These are phyloP conservation scores for Cryptococcus neoformans DNA, from an alignment of 1,284 basidiomycete species.

Conservation along the genomic window DNA sequence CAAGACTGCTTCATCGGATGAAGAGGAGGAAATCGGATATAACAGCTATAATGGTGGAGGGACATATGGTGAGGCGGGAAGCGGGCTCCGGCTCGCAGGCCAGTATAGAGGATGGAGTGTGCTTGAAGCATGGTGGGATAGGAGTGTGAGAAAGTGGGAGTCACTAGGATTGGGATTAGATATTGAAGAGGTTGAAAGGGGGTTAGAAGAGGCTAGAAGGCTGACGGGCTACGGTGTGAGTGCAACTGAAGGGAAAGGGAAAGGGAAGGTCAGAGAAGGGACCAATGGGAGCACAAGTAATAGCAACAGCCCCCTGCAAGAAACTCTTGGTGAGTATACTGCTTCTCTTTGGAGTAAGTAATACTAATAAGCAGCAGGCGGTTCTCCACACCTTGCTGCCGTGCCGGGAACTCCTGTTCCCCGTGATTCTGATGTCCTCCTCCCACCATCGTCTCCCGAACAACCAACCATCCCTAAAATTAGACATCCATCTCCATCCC, in stretches of 20 bases:
- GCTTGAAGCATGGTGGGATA: slow-evolving; percentile 85
- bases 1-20: slow-evolving; percentile 44
- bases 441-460: slow-evolving; percentile 42
- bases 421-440: slow-evolving; percentile 37
- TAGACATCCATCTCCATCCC: slow-evolving; percentile 23
- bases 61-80: slow-evolving; percentile 64
- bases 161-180: slow-evolving; percentile 65
- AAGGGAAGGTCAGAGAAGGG: slow-evolving; percentile 22
- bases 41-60: slow-evolving; percentile 77
- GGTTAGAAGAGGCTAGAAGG: slow-evolving; percentile 34
- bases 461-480: slow-evolving; percentile 25
- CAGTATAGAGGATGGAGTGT: slow-evolving; percentile 88
- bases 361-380: slow-evolving; percentile 15
- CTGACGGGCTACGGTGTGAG: slow-evolving; percentile 20
- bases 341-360: not conserved
- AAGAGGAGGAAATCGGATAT: slow-evolving; percentile 74
- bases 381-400: slow-evolving; percentile 25
- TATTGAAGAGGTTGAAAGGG: slow-evolving; percentile 44
- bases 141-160: slow-evolving; percentile 77
- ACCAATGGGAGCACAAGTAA: slow-evolving; percentile 29
- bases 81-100: slow-evolving; percentile 64
- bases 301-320: slow-evolving; percentile 31
- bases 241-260: slow-evolving; percentile 17
- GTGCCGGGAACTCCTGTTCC: slow-evolving; percentile 34
- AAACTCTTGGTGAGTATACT: slow-evolving; percentile 39